Evolutionary conservation across 2,329 filamentous ascomycete genomes (phyloP).

Genomic region (Verticillium nubilum): DNA sequence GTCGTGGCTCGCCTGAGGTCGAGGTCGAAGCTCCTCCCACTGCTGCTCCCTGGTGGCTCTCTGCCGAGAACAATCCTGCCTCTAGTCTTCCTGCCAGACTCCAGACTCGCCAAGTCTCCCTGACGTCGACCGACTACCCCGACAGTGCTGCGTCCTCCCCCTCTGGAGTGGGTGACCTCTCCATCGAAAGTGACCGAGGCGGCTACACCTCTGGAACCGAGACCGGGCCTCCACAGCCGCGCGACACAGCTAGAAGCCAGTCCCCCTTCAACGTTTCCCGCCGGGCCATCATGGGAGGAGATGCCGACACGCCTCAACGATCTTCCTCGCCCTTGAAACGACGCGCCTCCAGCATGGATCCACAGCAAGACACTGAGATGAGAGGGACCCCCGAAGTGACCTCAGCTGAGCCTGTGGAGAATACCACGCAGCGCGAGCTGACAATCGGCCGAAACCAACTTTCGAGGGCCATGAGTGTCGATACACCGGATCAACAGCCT

Average conservation of each 20-base stretch:
- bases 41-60: constrained; percentile 32
- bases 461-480: constrained; percentile 36
- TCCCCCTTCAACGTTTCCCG: constrained; percentile 47
- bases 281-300: constrained; percentile 55
- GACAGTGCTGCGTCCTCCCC: constrained; percentile 55
- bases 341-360: constrained; percentile 57
- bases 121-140: constrained; percentile 42
- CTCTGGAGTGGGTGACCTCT: constrained; percentile 52
- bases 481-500: constrained; percentile 16
- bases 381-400: constrained; percentile 25
- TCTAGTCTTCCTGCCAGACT: constrained; percentile 48
- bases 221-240: constrained; percentile 29
- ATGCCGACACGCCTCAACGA: constrained; percentile 51
- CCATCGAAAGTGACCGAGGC: constrained; percentile 49
- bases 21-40: background rate
- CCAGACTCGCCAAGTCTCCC: constrained; percentile 35
- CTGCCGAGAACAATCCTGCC: constrained; percentile 25
- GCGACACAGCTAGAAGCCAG: constrained; percentile 35
- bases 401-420: constrained; percentile 3
- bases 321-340: constrained; percentile 62
- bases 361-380: constrained; percentile 34
- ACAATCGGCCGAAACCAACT: constrained; percentile 12
- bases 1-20: constrained; percentile 5
- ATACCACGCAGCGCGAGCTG: constrained; percentile 1
- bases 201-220: constrained; percentile 36